Evolutionary conservation across 2,329 filamentous ascomycete species (phyloP), one percentile per base, ranked within the genome.

Genomic region (Sordariomycetes sp.): DNA sequence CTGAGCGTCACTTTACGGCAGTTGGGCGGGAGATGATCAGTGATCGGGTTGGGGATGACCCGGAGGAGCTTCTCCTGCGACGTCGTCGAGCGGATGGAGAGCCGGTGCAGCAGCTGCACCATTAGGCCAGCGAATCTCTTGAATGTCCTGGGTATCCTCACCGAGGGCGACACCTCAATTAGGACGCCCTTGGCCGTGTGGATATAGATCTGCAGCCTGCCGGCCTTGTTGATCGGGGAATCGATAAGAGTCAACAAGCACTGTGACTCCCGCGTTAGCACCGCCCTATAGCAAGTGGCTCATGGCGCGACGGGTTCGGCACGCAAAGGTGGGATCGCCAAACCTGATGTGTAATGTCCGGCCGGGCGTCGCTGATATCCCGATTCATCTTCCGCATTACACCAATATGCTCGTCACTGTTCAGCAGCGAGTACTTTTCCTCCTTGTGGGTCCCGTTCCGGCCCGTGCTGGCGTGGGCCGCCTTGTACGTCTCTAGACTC

Each of bases 311-410:
- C 45, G 20, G 20, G 8, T 22, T 50, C 22, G 42, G 15, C 10
- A 24, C 10, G 50, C 22, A 45, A 6, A 17, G 24, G 25, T 4
- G 5, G 34, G 20, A 1, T 5, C 24, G n/a, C 71, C 81, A 67
- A 76, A 96, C 92, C 89, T 97, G 94, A 71, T 99, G 94, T 52
- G 94, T 96, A 67, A 99, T 99, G 72, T 99, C 94, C 52, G 94
- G 94, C 64, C 94, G 85, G 60, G 94, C 94, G 73, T 99, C 94
- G 70, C 91, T 96, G 63, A 99, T 97, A 70, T 99, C 94, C 65
- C 94, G 82, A 70, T 95, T 95, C 92, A 97, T 97, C 78, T 97
- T 99, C 67, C 94, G 87, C 90, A 99, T 96, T 62, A 97, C 88
- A 61, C 94, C 94, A 64, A 99, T 99, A 70, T 99, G 94, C 74